Base-by-base conservation (phyloP, 225 moss, liverwort and hornwort genomes). In the Sphagnum tenellum region DNA sequence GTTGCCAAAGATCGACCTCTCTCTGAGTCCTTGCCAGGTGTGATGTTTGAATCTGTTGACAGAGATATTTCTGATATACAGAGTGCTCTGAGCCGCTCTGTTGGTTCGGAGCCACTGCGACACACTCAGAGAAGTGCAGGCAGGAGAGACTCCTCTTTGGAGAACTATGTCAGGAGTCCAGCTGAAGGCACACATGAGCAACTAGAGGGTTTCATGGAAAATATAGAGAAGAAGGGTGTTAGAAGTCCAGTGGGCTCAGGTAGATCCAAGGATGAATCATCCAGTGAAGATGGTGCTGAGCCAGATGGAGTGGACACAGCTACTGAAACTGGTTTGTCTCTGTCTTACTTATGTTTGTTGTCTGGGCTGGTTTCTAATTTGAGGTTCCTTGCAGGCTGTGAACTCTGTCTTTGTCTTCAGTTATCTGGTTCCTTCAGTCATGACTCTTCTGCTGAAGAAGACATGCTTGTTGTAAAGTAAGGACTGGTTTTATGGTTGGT, bases 371-470 rank as follows among this genome's bases (percentile, higher is more conserved):
- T 29, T 29, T 29, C 29, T 29, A 29, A 29, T 29, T 29, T 29
- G 29, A 29, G 29, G 29, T 47, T 47, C 9, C 47, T 12, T 12
- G 69, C 82, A 82, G 82, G 82, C 47, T 63, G 78, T 71, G 78
- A 75, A 51, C 70, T 82, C 13, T 82, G 78, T 72, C 59, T 78
- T 11, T 82, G 82, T 67, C 29, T 29, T 29, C 29, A 29, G 29
- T 29, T 1, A 29, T 29, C 29, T 1, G 0, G 29, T 29, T 29
- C 29, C 29, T 29, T 29, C 29, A 29, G 29, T 29, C 29, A 29
- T 29, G 29, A 29, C 29, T 29, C 29, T 29, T 0, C 29, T 29
- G 29, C 29, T 29, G 29, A 29, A 29, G 29, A 29, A 1, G 29
- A 29, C 29, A 29, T 29, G 29, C 29, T 29, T 29, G 29, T 29